Base-by-base conservation (phyloP, 2,329 filamentous ascomycete genomes). In the Tolypocladium amazonense region DNA sequence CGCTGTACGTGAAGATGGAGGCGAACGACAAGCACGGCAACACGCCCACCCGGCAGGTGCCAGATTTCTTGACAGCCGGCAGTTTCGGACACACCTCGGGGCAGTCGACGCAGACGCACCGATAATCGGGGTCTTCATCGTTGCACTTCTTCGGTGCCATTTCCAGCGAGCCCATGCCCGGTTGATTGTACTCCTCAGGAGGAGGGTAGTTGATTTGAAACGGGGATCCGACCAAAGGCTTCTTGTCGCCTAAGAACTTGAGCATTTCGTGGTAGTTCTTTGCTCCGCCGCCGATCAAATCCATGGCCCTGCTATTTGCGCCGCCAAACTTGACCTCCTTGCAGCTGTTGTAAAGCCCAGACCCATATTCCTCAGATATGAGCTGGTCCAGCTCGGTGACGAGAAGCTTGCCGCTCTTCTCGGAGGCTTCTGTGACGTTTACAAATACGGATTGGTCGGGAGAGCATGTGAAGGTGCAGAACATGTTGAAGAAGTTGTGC, bases 181-280 rank as follows among this genome's bases (percentile, higher is more conserved):
- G 80, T 56, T 90, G 84, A 14, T 79, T 72, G 63, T 86, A 84
- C 9, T 82, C 72, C 12, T 73, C 77, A 12, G 84, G n/a, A n/a
- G n/a, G n/a, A n/a, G n/a, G 93, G 67, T 94, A 99, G 77, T 99
- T 95, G 77, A 99, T 97, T 77, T 99, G 94, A 74, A 99, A 99
- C 0, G 94, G 94, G 60, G 93, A 97, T 4, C 95, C 95, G 27
- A 93, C 82, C 27, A 76, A 64, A 2, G 87, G 81, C 72, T 95
- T 95, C 78, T 96, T 93, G 72, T 96, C 88, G 20, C 94, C 94
- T 39, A 99, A 76, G 67, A 97, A 99, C 69, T 92, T 93, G 65
- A 99, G 77, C 66, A 99, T 89, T 50, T 89, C 84, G 0, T 86
- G 85, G 72, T 93, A 95, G 71, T 97, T 90, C 73, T 92, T 93